Evolutionary conservation across 2,329 filamentous ascomycete species (phyloP).

Genomic region (Colletotrichum shisoi): DNA sequence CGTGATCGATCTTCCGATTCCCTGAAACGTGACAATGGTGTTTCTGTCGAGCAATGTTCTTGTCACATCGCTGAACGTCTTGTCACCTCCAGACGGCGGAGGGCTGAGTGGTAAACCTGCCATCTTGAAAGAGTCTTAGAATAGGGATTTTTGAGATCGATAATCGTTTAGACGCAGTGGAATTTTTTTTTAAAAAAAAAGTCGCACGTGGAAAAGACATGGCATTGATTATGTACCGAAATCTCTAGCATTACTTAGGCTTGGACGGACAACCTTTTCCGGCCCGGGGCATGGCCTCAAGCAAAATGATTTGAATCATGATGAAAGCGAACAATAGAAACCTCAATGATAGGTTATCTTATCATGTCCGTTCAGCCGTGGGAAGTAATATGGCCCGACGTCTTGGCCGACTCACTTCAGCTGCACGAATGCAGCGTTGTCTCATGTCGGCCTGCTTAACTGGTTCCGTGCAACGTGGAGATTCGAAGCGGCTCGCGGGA

Average conservation of each 20-base stretch:
- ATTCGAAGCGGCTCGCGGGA: background rate
- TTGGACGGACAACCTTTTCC: background rate
- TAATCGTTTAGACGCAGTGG: background rate
- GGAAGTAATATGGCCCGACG: background rate
- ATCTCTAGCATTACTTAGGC: background rate
- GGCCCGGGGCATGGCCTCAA: background rate
- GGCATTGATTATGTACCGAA: background rate
- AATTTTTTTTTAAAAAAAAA: too few species aligned
- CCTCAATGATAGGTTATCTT: background rate
- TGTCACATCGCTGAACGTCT: background rate
- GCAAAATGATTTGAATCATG: background rate
- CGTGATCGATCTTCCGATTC: background rate
- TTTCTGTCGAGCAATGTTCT: background rate
- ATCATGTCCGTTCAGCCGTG: background rate
- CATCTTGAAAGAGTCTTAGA: background rate
- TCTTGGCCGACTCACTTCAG: background rate
- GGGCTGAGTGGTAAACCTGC: background rate
- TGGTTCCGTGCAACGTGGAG: background rate
- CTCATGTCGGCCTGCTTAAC: background rate
- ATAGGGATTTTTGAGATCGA: background rate
- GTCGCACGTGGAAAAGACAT: background rate
- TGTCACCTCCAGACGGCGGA: background rate
- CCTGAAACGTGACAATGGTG: slow-evolving; percentile 5
- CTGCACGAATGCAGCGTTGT: slow-evolving; percentile 13
- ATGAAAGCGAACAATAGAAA: background rate